These are phyloP conservation scores for Bjerkandera adusta DNA, from an alignment of 1,284 basidiomycete genomes.

Conservation along the genomic window DNA sequence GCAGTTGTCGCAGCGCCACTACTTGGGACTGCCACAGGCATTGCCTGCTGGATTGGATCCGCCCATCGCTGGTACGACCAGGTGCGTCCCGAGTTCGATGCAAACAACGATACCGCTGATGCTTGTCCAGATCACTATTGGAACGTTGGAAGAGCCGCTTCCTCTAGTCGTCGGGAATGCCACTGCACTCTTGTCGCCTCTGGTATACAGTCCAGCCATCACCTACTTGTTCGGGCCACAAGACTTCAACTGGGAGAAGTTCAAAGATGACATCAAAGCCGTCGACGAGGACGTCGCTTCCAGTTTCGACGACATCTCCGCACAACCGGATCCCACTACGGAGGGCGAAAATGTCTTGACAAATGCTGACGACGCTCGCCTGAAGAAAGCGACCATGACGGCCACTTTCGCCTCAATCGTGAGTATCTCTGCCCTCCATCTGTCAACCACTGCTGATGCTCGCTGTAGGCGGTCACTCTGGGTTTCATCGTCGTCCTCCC, in stretches of 20 bases:
- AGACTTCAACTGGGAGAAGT: constrained; percentile 11
- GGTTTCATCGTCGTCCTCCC: constrained; percentile 11
- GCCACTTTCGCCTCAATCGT: constrained; percentile 9
- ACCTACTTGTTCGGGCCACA: constrained; percentile 10
- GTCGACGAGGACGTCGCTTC: constrained; percentile 13
- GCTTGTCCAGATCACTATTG: constrained; percentile 9
- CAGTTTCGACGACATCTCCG: too few species aligned
- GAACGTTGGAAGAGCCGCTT: constrained; percentile 4
- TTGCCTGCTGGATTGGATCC: constrained; percentile 18
- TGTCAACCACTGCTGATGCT: too few species aligned
- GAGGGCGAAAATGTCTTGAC: too few species aligned
- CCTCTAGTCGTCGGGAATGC: constrained; percentile 13
- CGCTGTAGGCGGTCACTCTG: constrained; percentile 3
- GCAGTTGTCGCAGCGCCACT: constrained; percentile 17
- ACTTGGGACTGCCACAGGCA: constrained; percentile 15
- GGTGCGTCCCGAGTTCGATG: not conserved
- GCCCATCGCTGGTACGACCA: constrained; percentile 6
- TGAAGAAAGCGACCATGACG: constrained; percentile 2
- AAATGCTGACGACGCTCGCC: too few species aligned
- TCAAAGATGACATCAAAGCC: constrained; percentile 5
- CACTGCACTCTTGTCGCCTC: constrained; percentile 6
- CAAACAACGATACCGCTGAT: too few species aligned
- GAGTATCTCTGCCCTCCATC: too few species aligned
- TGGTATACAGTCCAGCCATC: constrained; percentile 6
- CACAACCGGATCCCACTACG: too few species aligned